Percentiles rank a stretch among this genome's conserved stretches.
These are phyloP conservation scores for Aspergillus sp. DNA, from an alignment of 2,329 filamentous ascomycete genomes.

Conservation along the genomic window DNA sequence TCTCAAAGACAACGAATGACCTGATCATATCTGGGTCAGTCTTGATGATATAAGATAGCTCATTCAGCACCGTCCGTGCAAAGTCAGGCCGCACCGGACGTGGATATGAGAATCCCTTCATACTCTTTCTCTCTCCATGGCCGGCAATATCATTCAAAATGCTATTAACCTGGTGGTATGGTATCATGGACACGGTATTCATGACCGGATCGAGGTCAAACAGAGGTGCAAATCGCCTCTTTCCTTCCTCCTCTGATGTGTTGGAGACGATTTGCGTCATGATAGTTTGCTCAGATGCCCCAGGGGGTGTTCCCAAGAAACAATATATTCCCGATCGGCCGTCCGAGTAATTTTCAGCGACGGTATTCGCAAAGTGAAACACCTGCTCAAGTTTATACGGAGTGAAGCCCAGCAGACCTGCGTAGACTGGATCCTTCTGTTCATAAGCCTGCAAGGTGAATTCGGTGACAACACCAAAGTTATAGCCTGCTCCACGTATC, in stretches of 20 bases:
- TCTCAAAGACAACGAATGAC: slow-evolving; percentile 37
- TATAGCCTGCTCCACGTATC: slow-evolving; percentile 41
- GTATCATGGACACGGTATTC: slow-evolving; percentile 35
- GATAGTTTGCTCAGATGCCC: slow-evolving; percentile 24
- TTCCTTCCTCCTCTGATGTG: slow-evolving; percentile 32
- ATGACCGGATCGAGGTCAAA: slow-evolving; percentile 33
- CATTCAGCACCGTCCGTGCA: slow-evolving; percentile 24
- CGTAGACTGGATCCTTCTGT: slow-evolving; percentile 26
- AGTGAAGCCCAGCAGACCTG: slow-evolving; percentile 24
- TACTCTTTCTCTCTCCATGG: slow-evolving; percentile 36
- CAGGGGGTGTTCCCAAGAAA: slow-evolving; percentile 24
- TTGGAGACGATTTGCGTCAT: slow-evolving; percentile 32
- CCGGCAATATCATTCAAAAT: slow-evolving; percentile 33
- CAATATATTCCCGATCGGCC: slow-evolving; percentile 44
- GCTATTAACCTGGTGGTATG: slow-evolving; percentile 39
- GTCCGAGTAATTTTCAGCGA: slow-evolving; percentile 51
- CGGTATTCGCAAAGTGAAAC: slow-evolving; percentile 30
- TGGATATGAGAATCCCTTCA: slow-evolving; percentile 43
- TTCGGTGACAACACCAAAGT: slow-evolving; percentile 43
- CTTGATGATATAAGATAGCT: slow-evolving; percentile 23
- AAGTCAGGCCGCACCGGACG: slow-evolving; percentile 36
- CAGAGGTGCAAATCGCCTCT: slow-evolving; percentile 31
- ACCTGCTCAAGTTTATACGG: slow-evolving; percentile 20
- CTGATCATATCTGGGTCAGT: slow-evolving; percentile 24
- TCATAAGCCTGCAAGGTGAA: slow-evolving; percentile 38